These are phyloP conservation scores for Darksidea phi DNA, from an alignment of 495 filamentous ascomycete genomes.

Conservation along the genomic window DNA sequence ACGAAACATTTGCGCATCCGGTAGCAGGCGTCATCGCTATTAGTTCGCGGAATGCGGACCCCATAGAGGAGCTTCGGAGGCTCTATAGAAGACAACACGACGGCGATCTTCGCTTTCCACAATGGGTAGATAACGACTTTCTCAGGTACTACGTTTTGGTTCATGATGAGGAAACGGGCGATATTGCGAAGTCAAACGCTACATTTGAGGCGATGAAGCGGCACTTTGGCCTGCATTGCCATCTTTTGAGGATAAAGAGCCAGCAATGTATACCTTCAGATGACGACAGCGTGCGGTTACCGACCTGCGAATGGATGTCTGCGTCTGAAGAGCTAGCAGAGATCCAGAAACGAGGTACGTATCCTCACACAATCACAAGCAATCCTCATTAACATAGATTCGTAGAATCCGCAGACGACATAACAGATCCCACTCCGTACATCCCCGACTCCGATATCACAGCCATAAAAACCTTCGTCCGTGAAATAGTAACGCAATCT, in stretches of 20 bases:
- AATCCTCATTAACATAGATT: neutral
- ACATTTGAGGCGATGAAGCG: slow-evolving; percentile 98
- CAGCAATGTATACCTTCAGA: slow-evolving; percentile 84
- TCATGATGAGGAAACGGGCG: slow-evolving; percentile 94
- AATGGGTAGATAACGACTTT: slow-evolving; percentile 84
- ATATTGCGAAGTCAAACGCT: slow-evolving; percentile 81
- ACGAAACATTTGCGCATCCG: slow-evolving; percentile 92
- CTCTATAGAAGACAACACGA: slow-evolving; percentile 75
- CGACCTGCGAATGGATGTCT: slow-evolving; percentile 81
- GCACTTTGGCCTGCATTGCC: slow-evolving; percentile 92
- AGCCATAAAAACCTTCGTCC: slow-evolving; percentile 80
- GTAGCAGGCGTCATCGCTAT: slow-evolving; percentile 96
- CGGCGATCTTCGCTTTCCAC: slow-evolving; percentile 65
- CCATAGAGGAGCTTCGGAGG: slow-evolving; percentile 78
- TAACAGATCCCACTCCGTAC: slow-evolving; percentile 69
- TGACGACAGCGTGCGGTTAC: slow-evolving; percentile 82
- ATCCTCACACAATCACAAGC: neutral
- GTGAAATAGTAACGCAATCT: slow-evolving; percentile 90
- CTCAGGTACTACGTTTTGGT: slow-evolving; percentile 93
- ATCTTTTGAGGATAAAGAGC: slow-evolving; percentile 80
- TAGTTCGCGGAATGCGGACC: slow-evolving; percentile 75
- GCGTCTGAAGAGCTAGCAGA: slow-evolving; percentile 79
- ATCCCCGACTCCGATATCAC: slow-evolving; percentile 90
- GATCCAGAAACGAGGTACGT: slow-evolving; percentile 61
- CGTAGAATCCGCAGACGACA: slow-evolving; percentile 53